These are phyloP conservation scores for Coffea canephora DNA, from an alignment of 257 asterid genomes.

Conservation along the genomic window DNA sequence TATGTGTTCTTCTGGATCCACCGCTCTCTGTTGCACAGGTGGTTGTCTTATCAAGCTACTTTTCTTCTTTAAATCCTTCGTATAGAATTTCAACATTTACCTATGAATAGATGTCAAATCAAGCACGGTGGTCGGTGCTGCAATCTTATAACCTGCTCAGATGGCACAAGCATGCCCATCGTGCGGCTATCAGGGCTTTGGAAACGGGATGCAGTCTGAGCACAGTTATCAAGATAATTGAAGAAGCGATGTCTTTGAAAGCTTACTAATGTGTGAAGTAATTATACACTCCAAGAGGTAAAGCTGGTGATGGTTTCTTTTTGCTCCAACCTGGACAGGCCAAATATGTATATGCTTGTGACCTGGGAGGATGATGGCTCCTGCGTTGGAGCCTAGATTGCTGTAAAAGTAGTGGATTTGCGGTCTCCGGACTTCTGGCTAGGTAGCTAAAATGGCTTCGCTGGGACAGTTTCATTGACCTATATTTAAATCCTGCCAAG, in stretches of 20 bases:
- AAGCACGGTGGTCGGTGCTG: conserved; percentile 95
- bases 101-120: conserved; percentile 75
- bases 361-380: not conserved
- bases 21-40: conserved; percentile 86
- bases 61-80: conserved; percentile 9
- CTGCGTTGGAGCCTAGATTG: not conserved
- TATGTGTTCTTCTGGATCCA: conserved; percentile 74
- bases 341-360: not conserved
- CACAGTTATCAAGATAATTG: conserved; percentile 62
- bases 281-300: not conserved
- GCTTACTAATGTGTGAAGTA: conserved; percentile 20
- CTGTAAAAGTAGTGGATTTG: not conserved
- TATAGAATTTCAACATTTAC: not conserved
- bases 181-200: conserved; percentile 75
- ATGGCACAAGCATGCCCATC: conserved; percentile 81
- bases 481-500: not conserved
- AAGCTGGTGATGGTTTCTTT: not conserved
- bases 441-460: not conserved
- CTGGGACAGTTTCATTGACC: not conserved
- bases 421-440: not conserved
- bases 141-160: conserved; percentile 86
- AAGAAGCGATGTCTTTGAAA: conserved; percentile 58
- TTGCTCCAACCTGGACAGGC: not conserved
- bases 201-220: conserved; percentile 70
- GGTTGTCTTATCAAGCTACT: conserved; percentile 17